Percentiles rank a stretch among this genome's conserved stretches.
These are phyloP conservation scores for Dryas integrifolia DNA, from an alignment of 331 rosid genomes.

Conservation along the genomic window DNA sequence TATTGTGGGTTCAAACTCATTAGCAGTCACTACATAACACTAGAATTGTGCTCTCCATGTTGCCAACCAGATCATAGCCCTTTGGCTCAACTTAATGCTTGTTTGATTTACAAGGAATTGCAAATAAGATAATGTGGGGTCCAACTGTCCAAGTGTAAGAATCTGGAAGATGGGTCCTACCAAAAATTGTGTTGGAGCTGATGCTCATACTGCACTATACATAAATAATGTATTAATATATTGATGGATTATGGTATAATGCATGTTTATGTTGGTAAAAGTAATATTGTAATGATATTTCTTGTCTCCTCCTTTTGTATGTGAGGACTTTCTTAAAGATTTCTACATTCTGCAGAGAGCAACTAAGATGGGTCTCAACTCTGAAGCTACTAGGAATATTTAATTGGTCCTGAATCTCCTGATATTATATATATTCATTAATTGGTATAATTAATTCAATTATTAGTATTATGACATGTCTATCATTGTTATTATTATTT, in stretches of 20 bases:
- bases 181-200: conserved; percentile 18
- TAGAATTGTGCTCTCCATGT: conserved; percentile 45
- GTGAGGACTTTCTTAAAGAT: conserved; percentile 33
- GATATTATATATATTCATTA: conserved; percentile 21
- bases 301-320: conserved; percentile 41
- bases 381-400: neutral
- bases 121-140: conserved; percentile 46
- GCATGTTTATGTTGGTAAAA: conserved; percentile 52
- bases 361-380: conserved; percentile 18
- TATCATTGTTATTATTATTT: conserved; percentile 39
- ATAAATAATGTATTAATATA: conserved; percentile 2
- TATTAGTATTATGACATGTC: conserved; percentile 44
- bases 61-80: conserved; percentile 56
- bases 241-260: conserved; percentile 26
- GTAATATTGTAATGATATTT: conserved; percentile 38
- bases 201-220: conserved; percentile 19
- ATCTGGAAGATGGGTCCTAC: conserved; percentile 34
- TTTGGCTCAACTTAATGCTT: conserved; percentile 28
- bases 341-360: conserved; percentile 20
- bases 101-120: conserved; percentile 34
- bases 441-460: conserved; percentile 31
- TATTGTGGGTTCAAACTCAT: conserved; percentile 50
- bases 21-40: conserved; percentile 28
- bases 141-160: conserved; percentile 18
- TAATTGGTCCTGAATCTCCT: neutral